Conservation (phyloP, 1,284 basidiomycete genomes). For the Hemileia vastatrix region DNA sequence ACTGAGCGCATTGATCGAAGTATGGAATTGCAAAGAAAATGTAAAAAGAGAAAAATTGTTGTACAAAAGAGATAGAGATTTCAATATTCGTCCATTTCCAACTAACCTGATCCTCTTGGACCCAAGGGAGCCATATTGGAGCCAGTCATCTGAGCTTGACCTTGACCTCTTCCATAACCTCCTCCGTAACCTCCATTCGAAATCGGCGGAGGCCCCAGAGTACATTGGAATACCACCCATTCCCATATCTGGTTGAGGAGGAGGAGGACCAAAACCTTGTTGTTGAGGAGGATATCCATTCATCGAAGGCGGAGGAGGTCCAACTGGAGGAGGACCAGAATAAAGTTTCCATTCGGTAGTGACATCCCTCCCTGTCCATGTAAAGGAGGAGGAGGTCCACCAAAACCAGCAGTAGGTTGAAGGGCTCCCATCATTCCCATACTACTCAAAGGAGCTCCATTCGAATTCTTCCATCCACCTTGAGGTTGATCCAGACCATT, state of each 20-base stretch:
- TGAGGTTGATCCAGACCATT: neutral
- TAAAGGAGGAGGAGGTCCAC: neutral
- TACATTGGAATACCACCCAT: neutral
- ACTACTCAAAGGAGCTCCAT: neutral
- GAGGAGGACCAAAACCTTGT: neutral
- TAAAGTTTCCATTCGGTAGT: neutral
- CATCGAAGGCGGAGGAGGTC: neutral
- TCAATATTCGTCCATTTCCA: too few species aligned
- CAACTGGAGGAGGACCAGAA: neutral
- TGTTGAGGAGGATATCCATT: neutral
- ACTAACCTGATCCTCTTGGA: neutral
- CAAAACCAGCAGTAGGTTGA: neutral
- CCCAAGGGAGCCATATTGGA: neutral
- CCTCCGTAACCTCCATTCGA: conserved; percentile 29
- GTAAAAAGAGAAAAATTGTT: too few species aligned
- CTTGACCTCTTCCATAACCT: conserved; percentile 30
- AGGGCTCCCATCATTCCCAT: neutral
- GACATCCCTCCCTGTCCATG: neutral
- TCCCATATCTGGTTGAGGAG: neutral
- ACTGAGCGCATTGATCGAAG: too few species aligned
- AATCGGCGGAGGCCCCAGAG: conserved; percentile 23
- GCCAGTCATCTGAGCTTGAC: conserved; percentile 16
- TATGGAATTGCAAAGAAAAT: too few species aligned
- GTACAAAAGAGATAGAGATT: too few species aligned
- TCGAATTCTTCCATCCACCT: neutral